Evolutionary conservation across 495 filamentous ascomycete genomes (phyloP), one percentile per base, ranked within the genome.

Genomic region (Penicillium parvum): DNA sequence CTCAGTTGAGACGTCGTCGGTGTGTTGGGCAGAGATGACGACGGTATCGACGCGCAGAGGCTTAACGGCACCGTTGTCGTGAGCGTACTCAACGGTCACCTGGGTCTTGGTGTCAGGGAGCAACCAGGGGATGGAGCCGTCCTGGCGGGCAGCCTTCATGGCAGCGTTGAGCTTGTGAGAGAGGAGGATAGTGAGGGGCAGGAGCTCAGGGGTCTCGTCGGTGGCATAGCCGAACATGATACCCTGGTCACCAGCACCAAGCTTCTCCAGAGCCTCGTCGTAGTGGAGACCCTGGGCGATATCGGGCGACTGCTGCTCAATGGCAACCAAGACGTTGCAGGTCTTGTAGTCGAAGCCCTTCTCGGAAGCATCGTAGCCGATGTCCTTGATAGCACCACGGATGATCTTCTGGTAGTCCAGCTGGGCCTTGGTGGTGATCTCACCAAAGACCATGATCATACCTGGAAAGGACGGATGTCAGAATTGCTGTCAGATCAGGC

Each of bases 301-400:
- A 75, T 98, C 92, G 50, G 91, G 86, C 44, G 91, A 96, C 74
- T 98, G 92, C 73, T 98, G 84, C 83, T 98, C 92, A 71, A 98
- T 96, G 76, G 91, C 92, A 57, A 96, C 90, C 53, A 97, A 77
- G 57, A 98, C 82, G 77, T 96, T 97, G 78, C 86, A 90, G 56
- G 92, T 98, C 84, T 97, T 97, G 86, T 96, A 96, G 75, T 98
- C 92, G 77, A 98, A 98, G 32, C 92, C 92, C 81, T 98, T 98
- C 62, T 81, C 79, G 40, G 91, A 96, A 66, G 82, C 77, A 75
- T 98, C 92, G 66, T 97, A 98, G 52, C 92, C 92, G 61, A 98
- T 98, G 55, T 95, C 92, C 81, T 95, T 89, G 81, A 98, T 91
- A 61, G 91, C 81, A 55, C 77, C 73, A 71, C 92, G 92, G 71